These are phyloP conservation scores for Euphorbia tirucalli DNA, from an alignment of 345 rosid genomes.

Conservation along the genomic window DNA sequence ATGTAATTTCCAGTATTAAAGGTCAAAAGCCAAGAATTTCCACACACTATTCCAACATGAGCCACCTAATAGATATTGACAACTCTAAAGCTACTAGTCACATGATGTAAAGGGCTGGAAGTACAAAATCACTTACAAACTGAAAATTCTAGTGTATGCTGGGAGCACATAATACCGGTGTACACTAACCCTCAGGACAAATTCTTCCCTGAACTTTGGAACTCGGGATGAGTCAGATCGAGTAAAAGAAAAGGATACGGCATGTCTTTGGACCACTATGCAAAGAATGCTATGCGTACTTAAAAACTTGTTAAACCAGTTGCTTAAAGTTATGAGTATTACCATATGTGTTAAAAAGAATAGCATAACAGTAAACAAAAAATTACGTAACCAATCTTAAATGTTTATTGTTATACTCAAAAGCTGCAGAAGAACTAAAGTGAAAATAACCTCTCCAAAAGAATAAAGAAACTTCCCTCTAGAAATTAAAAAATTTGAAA, in stretches of 20 bases:
- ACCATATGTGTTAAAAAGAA: not conserved
- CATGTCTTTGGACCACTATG: not conserved
- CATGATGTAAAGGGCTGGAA: not conserved
- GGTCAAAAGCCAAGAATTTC: not conserved
- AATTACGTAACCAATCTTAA: not conserved
- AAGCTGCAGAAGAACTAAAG: conserved; percentile 8
- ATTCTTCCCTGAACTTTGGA: too few relatives aligned
- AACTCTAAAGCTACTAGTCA: not conserved
- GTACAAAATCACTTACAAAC: not conserved
- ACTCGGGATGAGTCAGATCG: too few relatives aligned
- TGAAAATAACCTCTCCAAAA: conserved; percentile 4
- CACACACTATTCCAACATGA: conserved; percentile 4
- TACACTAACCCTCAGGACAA: too few relatives aligned
- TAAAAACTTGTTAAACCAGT: not conserved
- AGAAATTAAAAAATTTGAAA: not conserved
- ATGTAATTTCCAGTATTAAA: not conserved
- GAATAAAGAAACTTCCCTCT: not conserved
- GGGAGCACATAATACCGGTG: too few relatives aligned
- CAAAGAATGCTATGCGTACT: not conserved
- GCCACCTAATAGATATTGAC: not conserved
- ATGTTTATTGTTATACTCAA: not conserved
- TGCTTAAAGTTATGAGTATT: not conserved
- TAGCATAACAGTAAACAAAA: not conserved
- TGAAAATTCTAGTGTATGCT: not conserved
- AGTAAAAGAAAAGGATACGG: too few relatives aligned